These are phyloP conservation scores for Phyllosticta capitalensis DNA, from an alignment of 2,329 filamentous ascomycete species.

Conservation along the genomic window DNA sequence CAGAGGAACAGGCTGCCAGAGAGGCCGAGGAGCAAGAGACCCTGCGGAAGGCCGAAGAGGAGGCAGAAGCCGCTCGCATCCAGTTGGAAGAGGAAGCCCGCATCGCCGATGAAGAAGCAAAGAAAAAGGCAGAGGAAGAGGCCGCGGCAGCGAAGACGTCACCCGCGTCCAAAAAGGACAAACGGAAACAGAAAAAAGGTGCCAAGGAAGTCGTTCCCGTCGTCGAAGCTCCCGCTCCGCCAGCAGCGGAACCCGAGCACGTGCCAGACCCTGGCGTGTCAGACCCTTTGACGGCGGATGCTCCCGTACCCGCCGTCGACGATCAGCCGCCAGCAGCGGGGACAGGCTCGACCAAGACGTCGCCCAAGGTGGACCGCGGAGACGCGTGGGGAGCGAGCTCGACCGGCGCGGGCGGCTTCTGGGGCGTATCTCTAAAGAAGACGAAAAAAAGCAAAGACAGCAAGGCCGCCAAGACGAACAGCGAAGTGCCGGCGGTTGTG, in stretches of 20 bases:
- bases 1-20: constrained; percentile 14
- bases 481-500: not conserved
- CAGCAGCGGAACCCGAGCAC: constrained; percentile 22
- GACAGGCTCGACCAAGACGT: constrained; percentile 22
- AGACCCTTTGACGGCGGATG: constrained; percentile 17
- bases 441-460: constrained; percentile 26
- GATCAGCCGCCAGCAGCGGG: constrained; percentile 14
- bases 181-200: constrained; percentile 42
- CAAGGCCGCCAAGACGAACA: constrained; percentile 2
- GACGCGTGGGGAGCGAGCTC: constrained; percentile 12
- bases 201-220: constrained; percentile 23
- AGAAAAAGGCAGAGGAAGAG: constrained; percentile 15
- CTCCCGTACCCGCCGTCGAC: constrained; percentile 13
- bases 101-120: constrained; percentile 11
- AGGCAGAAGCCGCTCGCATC: constrained; percentile 8
- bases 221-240: constrained; percentile 10
- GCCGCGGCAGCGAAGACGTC: constrained; percentile 8
- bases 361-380: constrained; percentile 9
- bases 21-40: constrained; percentile 12
- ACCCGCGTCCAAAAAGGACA: constrained; percentile 23
- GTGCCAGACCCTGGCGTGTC: constrained; percentile 16
- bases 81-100: constrained; percentile 14
- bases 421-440: constrained; percentile 36
- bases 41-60: constrained; percentile 15
- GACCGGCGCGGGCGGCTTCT: constrained; percentile 28